Evolutionary conservation across 805 yeast genomes (phyloP).

Genomic region (Saturnispora galanensis): DNA sequence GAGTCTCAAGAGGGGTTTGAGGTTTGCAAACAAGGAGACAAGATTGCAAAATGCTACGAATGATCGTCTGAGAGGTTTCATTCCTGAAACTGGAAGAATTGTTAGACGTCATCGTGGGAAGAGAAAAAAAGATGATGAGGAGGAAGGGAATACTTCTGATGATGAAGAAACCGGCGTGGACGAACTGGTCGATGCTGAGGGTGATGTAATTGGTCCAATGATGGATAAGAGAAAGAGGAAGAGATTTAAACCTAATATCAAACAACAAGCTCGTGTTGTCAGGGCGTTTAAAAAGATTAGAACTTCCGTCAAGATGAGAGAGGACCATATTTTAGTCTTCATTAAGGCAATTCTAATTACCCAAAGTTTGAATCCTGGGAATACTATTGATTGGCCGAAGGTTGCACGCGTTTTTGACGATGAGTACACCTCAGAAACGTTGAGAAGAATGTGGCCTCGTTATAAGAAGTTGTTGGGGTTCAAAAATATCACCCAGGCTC

Average conservation of each 20-base stretch:
- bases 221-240: slow-evolving; percentile 25
- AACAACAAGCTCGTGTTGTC: slow-evolving; percentile 12
- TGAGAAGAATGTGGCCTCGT: slow-evolving; percentile 62
- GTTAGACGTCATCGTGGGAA: slow-evolving; percentile 1
- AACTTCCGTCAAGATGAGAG: slow-evolving; percentile 17
- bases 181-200: slow-evolving; percentile 2
- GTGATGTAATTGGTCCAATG: slow-evolving; percentile 21
- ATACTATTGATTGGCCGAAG: slow-evolving; percentile 53
- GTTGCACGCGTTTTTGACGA: slow-evolving; percentile 42
- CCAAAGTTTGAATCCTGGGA: slow-evolving; percentile 44
- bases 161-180: not conserved
- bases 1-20: slow-evolving; percentile 8
- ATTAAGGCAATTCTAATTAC: slow-evolving; percentile 60
- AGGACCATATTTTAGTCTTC: slow-evolving; percentile 42
- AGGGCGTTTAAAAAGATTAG: slow-evolving; percentile 18
- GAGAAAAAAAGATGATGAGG: slow-evolving; percentile 2
- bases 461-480: slow-evolving; percentile 50
- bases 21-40: slow-evolving; percentile 10
- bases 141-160: not conserved
- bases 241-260: slow-evolving; percentile 14
- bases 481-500: slow-evolving; percentile 43
- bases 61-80: slow-evolving; percentile 1
- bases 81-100: slow-evolving; percentile 6
- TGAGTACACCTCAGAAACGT: slow-evolving; percentile 30
- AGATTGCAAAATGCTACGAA: slow-evolving; percentile 7